Base-by-base conservation (phyloP, 306 rosid genomes). In the Prunus mira region DNA sequence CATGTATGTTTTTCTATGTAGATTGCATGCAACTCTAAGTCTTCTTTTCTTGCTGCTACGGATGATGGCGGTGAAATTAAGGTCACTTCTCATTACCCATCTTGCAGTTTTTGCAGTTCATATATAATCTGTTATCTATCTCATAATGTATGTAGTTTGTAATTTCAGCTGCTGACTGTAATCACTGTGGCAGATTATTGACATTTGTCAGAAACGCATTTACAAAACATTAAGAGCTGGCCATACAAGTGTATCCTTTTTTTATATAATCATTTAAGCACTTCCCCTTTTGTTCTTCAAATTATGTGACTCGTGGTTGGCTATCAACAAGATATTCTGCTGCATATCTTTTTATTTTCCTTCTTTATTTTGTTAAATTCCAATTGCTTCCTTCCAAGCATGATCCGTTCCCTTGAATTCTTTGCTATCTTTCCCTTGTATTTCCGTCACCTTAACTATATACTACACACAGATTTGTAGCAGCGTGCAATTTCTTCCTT, bases 51-150 rank as follows among this genome's bases (percentile, higher is more conserved):
- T 70, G 98, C 98, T 79, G 96, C 98, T 52, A 91, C 98, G 20
- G 98, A 94, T 60, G 98, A 94, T 80, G 79, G 91, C 6, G 98
- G 98, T 47, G 97, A 94, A 82, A 85, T 94, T 73, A 94, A 94
- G 94, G 98, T 94, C 81, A 38, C 46, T 75, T 1, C 19, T 57
- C 22, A 3, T 57, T 69, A 4, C 41, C 27, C 12, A 12, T 47
- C 19, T 65, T 20, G 60, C 27, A 30, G 2, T 15, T 12, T 65
- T 80, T 67, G 9, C 17, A 52, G 30, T 20, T 43, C 4, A 9
- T 41, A 2, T 83, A 50, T 58, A 57, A 75, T 73, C 30, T 49
- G 57, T 34, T 34, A 18, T 46, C 46, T 65, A 46, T 54, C 80
- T 64, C 46, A 19, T 72, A 18, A 60, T 52, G 74, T 71, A 32